These are phyloP conservation scores for Rubia peregrina DNA, from an alignment of 305 asterid genomes.

Conservation along the genomic window DNA sequence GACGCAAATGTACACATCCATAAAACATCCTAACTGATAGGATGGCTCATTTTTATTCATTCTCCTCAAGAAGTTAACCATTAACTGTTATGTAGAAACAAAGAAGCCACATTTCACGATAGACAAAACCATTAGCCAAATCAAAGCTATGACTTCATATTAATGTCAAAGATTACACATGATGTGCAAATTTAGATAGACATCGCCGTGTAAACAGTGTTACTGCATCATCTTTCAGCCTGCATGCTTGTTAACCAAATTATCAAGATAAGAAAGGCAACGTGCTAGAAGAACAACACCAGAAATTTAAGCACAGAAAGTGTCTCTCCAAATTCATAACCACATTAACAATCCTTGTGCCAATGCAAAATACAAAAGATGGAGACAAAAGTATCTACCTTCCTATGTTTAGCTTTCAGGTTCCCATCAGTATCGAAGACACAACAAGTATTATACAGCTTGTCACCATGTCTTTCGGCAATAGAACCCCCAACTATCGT, in stretches of 20 bases:
- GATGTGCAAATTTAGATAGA: neutral
- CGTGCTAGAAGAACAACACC: neutral
- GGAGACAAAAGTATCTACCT: conserved; percentile 41
- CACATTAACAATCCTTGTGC: neutral
- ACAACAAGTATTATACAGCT: conserved; percentile 84
- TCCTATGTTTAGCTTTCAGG: conserved; percentile 88
- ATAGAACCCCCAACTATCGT: conserved; percentile 95
- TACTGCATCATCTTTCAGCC: neutral
- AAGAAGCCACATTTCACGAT: neutral
- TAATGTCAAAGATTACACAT: neutral
- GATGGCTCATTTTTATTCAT: neutral
- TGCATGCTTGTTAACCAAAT: too few species aligned
- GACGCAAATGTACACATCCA: too few species aligned
- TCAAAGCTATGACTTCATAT: neutral
- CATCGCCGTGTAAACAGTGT: conserved; percentile 2
- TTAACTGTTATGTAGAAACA: neutral
- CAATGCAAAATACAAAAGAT: conserved; percentile 2
- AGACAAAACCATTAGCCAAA: neutral
- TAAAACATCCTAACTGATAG: neutral
- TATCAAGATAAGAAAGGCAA: neutral
- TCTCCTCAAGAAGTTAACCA: neutral
- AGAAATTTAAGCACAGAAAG: neutral
- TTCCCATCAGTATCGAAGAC: conserved; percentile 80
- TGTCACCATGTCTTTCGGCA: conserved; percentile 83
- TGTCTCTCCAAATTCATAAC: conserved; percentile 1